Evolutionary conservation across 2,329 filamentous ascomycete genomes (phyloP).

Genomic region (Cercospora janseana): DNA sequence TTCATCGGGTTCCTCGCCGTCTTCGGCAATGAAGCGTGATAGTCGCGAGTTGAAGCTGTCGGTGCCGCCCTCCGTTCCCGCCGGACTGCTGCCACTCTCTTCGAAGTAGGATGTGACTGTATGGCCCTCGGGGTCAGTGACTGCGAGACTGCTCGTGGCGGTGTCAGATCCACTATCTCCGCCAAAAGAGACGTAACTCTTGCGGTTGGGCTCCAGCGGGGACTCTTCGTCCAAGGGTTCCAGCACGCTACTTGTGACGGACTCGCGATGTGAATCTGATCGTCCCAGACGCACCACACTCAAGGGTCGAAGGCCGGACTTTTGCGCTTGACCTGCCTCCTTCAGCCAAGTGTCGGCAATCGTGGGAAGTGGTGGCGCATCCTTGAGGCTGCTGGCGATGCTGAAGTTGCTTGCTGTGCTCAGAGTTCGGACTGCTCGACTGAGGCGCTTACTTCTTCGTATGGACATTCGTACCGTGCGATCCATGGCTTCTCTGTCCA

Average conservation of each 20-base stretch:
- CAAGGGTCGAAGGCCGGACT: conserved; percentile 55
- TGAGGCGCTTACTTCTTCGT: conserved; percentile 83
- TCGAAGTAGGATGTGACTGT: conserved; percentile 77
- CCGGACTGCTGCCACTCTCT: conserved; percentile 66
- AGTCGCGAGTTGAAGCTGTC: conserved; percentile 80
- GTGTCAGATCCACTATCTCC: conserved; percentile 65
- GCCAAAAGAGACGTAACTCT: conserved; percentile 89
- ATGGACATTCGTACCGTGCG: conserved; percentile 91
- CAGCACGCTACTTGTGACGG: conserved; percentile 81
- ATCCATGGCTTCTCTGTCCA: conserved; percentile 90
- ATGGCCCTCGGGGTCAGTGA: conserved; percentile 75
- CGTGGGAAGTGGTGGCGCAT: conserved; percentile 90
- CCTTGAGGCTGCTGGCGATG: conserved; percentile 84
- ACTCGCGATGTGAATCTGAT: conserved; percentile 71
- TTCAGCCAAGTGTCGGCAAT: conserved; percentile 92
- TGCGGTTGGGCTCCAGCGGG: conserved; percentile 79
- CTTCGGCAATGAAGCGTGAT: conserved; percentile 79
- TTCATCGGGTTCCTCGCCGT: conserved; percentile 88
- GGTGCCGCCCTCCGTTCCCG: conserved; percentile 47
- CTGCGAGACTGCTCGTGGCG: conserved; percentile 65
- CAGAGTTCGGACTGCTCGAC: conserved; percentile 86
- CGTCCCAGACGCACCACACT: conserved; percentile 60
- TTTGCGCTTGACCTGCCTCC: conserved; percentile 50
- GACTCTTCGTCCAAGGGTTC: conserved; percentile 91
- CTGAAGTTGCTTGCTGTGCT: conserved; percentile 93